Evolutionary conservation across 169 alveolate genomes (phyloP).

Genomic region (Ichthyophthirius multifiliis): DNA sequence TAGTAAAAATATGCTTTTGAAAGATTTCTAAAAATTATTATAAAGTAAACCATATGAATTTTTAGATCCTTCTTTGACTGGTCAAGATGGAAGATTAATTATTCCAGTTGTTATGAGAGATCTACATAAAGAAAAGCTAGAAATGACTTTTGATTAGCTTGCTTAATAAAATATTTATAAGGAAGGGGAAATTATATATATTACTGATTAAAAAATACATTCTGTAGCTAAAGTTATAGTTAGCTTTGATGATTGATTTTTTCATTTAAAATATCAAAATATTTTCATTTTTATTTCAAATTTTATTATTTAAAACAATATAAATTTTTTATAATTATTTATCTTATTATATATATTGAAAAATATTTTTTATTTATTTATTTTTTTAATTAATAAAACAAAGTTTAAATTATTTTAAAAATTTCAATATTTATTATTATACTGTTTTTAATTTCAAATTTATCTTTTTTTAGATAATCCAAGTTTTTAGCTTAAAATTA

Average conservation of each 20-base stretch:
- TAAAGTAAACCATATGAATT: background rate
- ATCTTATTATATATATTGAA: too few relatives aligned
- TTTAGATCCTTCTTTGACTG: background rate
- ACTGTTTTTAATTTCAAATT: too few relatives aligned
- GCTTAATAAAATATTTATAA: background rate
- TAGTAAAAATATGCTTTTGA: background rate
- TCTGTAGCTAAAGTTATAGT: background rate
- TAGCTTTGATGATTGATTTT: background rate
- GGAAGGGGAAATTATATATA: background rate
- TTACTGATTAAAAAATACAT: background rate
- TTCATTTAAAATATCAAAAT: background rate
- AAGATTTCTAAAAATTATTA: background rate
- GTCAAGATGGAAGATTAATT: background rate
- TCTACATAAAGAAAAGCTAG: background rate
- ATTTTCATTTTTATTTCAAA: too few relatives aligned
- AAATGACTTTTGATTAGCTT: constrained; percentile 10
- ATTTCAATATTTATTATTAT: too few relatives aligned
- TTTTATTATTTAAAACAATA: too few relatives aligned
- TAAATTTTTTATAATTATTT: too few relatives aligned
- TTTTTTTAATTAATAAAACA: too few relatives aligned
- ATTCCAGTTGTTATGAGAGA: background rate
- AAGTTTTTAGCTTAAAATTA: too few relatives aligned
- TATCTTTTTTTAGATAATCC: too few relatives aligned
- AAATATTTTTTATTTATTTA: too few relatives aligned
- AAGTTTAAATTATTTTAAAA: too few relatives aligned